Evolutionary conservation across 1,284 basidiomycete species (phyloP).

Genomic region (Puccinia horiana): DNA sequence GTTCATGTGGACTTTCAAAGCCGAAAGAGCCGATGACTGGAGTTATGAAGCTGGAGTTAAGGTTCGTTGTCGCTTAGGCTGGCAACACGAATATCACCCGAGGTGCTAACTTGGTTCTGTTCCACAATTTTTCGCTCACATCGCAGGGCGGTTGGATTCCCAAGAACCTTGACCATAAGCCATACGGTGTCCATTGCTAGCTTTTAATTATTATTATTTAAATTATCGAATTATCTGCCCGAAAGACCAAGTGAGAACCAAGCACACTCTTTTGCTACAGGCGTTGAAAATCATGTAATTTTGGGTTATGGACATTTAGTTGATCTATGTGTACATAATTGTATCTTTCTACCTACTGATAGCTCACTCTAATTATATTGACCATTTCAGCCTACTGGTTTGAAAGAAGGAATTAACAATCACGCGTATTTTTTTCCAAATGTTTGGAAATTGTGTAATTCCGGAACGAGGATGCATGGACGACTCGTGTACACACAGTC

Average conservation of each 20-base stretch:
- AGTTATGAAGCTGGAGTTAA: conserved; percentile 57
- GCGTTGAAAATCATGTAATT: background rate
- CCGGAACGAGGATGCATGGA: too few species aligned
- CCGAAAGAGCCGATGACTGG: conserved; percentile 59
- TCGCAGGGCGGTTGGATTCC: conserved; percentile 73
- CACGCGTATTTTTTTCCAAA: too few species aligned
- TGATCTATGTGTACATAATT: background rate
- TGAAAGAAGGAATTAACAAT: too few species aligned
- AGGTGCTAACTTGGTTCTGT: background rate
- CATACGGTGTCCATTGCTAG: conserved; percentile 2
- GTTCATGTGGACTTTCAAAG: conserved; percentile 84
- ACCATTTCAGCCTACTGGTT: too few species aligned
- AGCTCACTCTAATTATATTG: background rate
- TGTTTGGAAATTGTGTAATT: too few species aligned
- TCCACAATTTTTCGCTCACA: background rate
- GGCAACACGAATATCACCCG: too few species aligned
- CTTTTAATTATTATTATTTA: background rate
- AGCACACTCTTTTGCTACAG: background rate
- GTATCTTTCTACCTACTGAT: background rate
- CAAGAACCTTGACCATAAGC: conserved; percentile 59
- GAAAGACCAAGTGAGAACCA: background rate
- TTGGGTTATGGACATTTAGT: background rate
- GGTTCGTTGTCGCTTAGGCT: background rate
- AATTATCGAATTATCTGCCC: background rate
- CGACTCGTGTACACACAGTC: too few species aligned